These are phyloP conservation scores for Lenzites betulinus DNA, from an alignment of 768 basidiomycete genomes.

Conservation along the genomic window DNA sequence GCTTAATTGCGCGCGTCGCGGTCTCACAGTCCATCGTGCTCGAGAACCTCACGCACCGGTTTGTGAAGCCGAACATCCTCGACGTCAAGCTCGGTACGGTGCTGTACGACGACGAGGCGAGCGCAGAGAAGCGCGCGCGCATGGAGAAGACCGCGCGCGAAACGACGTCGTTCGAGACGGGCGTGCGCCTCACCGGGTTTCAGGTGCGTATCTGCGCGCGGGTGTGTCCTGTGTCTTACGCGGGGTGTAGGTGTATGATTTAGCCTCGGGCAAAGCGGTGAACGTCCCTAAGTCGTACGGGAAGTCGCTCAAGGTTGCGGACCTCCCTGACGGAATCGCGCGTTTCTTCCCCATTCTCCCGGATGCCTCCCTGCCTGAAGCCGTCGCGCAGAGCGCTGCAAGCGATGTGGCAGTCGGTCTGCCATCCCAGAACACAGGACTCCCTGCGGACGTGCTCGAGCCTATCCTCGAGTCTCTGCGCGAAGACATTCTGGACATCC, in stretches of 20 bases:
- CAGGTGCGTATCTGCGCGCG: slow-evolving; percentile 55
- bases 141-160: slow-evolving; percentile 72
- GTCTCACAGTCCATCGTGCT: slow-evolving; percentile 71
- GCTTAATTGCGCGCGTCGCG: neutral
- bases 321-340: slow-evolving; percentile 76
- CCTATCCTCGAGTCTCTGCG: slow-evolving; percentile 60
- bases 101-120: slow-evolving; percentile 67
- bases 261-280: slow-evolving; percentile 53
- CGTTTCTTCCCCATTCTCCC: slow-evolving; percentile 68
- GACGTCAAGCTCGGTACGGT: slow-evolving; percentile 94
- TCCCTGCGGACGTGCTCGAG: slow-evolving; percentile 55
- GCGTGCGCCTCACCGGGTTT: slow-evolving; percentile 86
- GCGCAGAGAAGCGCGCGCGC: slow-evolving; percentile 75
- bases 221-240: neutral
- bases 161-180: slow-evolving; percentile 76
- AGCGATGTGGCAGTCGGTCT: slow-evolving; percentile 17
- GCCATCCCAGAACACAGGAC: slow-evolving; percentile 44
- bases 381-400: slow-evolving; percentile 9
- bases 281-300: slow-evolving; percentile 78
- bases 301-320: slow-evolving; percentile 63
- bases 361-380: neutral
- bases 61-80: slow-evolving; percentile 80
- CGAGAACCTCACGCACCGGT: slow-evolving; percentile 77
- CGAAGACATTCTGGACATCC: slow-evolving; percentile 53
- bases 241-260: slow-evolving; percentile 66